phyloP scores from a whole-genome alignment of 352 stramenopile genomes.

The Phytophthora podocarpi region DNA sequence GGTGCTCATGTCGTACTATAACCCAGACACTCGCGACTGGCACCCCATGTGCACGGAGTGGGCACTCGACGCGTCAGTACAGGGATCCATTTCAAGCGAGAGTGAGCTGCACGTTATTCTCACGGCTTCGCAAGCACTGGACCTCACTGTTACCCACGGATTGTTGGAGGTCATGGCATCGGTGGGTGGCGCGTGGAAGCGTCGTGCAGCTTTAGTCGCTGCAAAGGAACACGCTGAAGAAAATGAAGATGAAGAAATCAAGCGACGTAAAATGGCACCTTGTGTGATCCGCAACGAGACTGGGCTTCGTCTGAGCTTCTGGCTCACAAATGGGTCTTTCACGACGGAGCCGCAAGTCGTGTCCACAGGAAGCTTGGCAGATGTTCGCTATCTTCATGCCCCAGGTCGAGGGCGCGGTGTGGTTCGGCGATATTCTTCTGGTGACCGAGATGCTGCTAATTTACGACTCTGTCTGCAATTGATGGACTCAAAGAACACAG shows the following conservation, averaged over 20 bases:
- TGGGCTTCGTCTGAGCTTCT: conserved; percentile 67
- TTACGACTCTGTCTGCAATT: conserved; percentile 72
- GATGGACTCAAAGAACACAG: conserved; percentile 37
- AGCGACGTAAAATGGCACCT: conserved; percentile 58
- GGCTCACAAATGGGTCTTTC: conserved; percentile 59
- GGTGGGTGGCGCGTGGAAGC: conserved; percentile 78
- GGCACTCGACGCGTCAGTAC: conserved; percentile 69
- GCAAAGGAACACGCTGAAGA: conserved; percentile 12
- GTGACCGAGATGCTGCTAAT: conserved; percentile 54
- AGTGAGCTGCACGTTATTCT: conserved; percentile 81
- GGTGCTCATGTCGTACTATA: conserved; percentile 80
- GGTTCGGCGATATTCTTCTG: conserved; percentile 71
- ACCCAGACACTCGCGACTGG: conserved; percentile 81
- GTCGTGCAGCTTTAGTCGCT: conserved; percentile 14
- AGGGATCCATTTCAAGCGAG: conserved; percentile 45
- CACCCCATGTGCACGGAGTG: conserved; percentile 84
- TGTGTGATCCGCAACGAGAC: conserved; percentile 85
- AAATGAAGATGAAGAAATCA: conserved; percentile 23
- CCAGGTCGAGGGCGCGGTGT: conserved; percentile 64
- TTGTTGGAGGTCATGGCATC: conserved; percentile 80
- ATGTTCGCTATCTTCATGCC: conserved; percentile 74
- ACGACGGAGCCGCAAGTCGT: conserved; percentile 46
- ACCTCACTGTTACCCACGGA: conserved; percentile 80
- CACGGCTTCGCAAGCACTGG: conserved; percentile 68
- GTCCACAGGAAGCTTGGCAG: conserved; percentile 47